Evolutionary conservation across 208 protist genomes (phyloP), one percentile per base, ranked within the genome.

Genomic region (Trypanosoma scelopori): DNA sequence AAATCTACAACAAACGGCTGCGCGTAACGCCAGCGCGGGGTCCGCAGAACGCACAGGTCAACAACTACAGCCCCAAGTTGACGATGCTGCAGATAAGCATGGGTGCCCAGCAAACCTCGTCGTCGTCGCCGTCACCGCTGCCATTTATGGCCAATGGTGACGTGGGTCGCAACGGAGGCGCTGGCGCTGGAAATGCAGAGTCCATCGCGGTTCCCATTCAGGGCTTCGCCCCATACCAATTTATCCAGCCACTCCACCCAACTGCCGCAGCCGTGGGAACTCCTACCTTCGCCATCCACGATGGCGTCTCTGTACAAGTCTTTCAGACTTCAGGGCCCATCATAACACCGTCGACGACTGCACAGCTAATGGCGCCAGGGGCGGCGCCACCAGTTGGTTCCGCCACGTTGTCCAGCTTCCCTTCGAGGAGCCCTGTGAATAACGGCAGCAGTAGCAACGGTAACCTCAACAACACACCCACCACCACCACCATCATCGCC

Each of bases 1-100:
- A 78, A 46, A 76, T 92, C 52, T 49, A 65, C 49, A 86, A 84
- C 57, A 92, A 92, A 59, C 79, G 77, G 13, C 67, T 92, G 22
- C 78, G 76, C 30, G 85, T 92, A 20, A 79, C 71, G 41, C 78
- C 55, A 22, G 85, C 85, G 23, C 74, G 65, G 16, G 85, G 85
- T 0, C 76, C 76, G 7, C 76, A 63, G 71, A 81, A 45, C 48
- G 64, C 23, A 25, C 32, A 37, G 48, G 32, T 3, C 32, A 20
- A 37, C 30, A 45, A 46, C 42, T 35, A 46, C 28, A 25, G 46
- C 6, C 11, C 11, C 46, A 7, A 65, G 11, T 23, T 23, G 18
- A n/a, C 46, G 46, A n/a, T 50, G 45, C 13, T 18, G 45, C 45
- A 18, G 45, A 18, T 13, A 5, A 48, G 20, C 45, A 48, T 48